Percentiles rank a stretch among this genome's conserved stretches.
These are phyloP conservation scores for Boletellus sp. DNA, from an alignment of 768 basidiomycete genomes.

Conservation along the genomic window DNA sequence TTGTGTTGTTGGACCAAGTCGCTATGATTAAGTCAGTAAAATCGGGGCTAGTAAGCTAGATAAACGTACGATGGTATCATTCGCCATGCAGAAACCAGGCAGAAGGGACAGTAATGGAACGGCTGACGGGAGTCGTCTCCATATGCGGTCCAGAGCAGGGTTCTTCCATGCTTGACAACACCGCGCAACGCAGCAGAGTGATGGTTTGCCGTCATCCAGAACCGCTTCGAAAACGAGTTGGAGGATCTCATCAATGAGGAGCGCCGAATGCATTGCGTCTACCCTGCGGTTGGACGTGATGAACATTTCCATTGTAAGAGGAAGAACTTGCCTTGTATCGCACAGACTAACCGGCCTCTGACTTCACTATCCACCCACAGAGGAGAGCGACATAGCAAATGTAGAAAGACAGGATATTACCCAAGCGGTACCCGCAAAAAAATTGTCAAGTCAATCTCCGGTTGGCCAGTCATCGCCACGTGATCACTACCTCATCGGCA, in stretches of 20 bases:
- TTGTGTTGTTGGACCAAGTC: slow-evolving; percentile 3
- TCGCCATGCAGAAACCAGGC: slow-evolving; percentile 15
- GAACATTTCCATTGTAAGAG: neutral
- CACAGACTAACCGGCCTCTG: neutral
- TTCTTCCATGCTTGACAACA: slow-evolving; percentile 46
- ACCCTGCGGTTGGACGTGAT: neutral
- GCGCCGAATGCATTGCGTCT: slow-evolving; percentile 39
- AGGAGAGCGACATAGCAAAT: neutral
- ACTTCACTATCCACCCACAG: neutral
- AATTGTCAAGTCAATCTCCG: slow-evolving; percentile 5
- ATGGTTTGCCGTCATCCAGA: slow-evolving; percentile 24
- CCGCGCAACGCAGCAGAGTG: slow-evolving; percentile 37
- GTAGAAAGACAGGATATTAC: neutral
- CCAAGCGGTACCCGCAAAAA: slow-evolving; percentile 14
- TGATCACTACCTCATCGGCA: neutral
- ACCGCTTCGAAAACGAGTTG: slow-evolving; percentile 38
- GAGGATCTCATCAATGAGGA: slow-evolving; percentile 50
- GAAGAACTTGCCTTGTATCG: slow-evolving; percentile 5
- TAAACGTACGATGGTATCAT: slow-evolving; percentile 11
- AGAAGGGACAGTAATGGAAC: slow-evolving; percentile 39
- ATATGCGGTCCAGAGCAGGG: slow-evolving; percentile 46
- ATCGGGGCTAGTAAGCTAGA: neutral
- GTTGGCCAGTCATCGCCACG: slow-evolving; percentile 13
- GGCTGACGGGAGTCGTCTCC: slow-evolving; percentile 40
- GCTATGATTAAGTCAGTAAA: slow-evolving; percentile 9